Conservation (phyloP, 2,329 filamentous ascomycete genomes). For the Fusarium transvaalense region DNA sequence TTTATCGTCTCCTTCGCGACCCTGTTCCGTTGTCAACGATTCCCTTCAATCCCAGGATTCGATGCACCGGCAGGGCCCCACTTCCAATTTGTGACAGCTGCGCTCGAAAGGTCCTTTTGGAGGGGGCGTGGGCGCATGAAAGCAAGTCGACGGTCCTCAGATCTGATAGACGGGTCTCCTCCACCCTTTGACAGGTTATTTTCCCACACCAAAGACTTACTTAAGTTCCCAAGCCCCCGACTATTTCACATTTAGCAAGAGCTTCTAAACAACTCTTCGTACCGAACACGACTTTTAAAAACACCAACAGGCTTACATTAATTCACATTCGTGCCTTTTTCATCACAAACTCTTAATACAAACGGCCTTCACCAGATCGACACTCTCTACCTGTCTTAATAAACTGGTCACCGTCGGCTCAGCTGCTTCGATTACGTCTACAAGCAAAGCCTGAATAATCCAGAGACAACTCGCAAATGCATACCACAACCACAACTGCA, state of each 20-base stretch:
- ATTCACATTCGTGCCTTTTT: slow-evolving; percentile 15
- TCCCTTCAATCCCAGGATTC: slow-evolving; percentile 46
- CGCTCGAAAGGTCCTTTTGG: slow-evolving; percentile 38
- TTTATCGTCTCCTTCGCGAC: slow-evolving; percentile 34
- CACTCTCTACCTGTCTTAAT: slow-evolving; percentile 19
- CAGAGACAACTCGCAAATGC: slow-evolving; percentile 40
- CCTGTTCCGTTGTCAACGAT: slow-evolving; percentile 38
- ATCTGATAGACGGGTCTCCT: slow-evolving; percentile 49
- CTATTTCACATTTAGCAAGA: slow-evolving; percentile 38
- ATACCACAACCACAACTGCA: slow-evolving; percentile 43
- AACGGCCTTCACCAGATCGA: slow-evolving; percentile 14
- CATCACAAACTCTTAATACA: slow-evolving; percentile 22
- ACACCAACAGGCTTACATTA: slow-evolving; percentile 32
- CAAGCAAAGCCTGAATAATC: slow-evolving; percentile 34
- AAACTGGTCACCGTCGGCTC: slow-evolving; percentile 20
- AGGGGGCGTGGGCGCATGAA: slow-evolving; percentile 43
- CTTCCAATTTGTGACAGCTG: slow-evolving; percentile 48
- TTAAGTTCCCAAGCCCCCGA: slow-evolving; percentile 49
- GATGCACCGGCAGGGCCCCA: slow-evolving; percentile 41
- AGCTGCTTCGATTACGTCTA: slow-evolving; percentile 18
- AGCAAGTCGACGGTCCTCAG: slow-evolving; percentile 43
- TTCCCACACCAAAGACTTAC: slow-evolving; percentile 48
- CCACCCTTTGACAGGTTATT: slow-evolving; percentile 48
- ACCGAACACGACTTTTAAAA: slow-evolving; percentile 33
- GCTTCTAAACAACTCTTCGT: slow-evolving; percentile 37